Base-by-base conservation (phyloP, 148 eudicot species). In the Camellia japonica region DNA sequence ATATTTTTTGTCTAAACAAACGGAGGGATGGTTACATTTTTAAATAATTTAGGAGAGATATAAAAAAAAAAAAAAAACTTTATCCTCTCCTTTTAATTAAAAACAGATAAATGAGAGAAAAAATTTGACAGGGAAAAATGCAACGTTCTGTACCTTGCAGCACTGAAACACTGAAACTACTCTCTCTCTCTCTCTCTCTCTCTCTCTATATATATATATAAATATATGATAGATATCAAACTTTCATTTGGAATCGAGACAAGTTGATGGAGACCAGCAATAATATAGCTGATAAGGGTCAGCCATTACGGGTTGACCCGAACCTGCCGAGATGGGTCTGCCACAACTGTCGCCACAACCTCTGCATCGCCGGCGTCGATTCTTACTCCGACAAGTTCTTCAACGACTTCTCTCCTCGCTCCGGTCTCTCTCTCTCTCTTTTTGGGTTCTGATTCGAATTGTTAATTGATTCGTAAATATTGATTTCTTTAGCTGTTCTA, bases 271-370 rank as follows among this genome's bases (percentile, higher is more conserved):
- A 81, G 83, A 83, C 55, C 59, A 81, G 19, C 47, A 84, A 70
- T 47, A 77, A 54, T 68, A 44, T 67, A 43, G 56, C 55, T 11
- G 87, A 82, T 52, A 80, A 84, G 86, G 85, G 88, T 52, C 86
- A 92, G 83, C 79, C 62, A 12, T 74, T 92, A 60, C 87, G 91
- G 62, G 98, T 78, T 19, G 97, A 96, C 86, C 98, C 97, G 58
- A 90, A 84, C 82, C 86, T 91, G 9, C 97, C 99, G 9, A 82
- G 93, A 59, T 94, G 89, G 89, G 89, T 86, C 65, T 96, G 99
- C 80, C 99, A 96, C 85, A 91, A 91, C 87, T 96, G 99, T 79
- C 98, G 87, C 75, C 93, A 91, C 62, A 68, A 81, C 77, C 99
- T 96, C 88, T 87, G 87, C 88, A 84, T 96, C 87, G 88, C 82